Evolutionary conservation across 805 yeast species (phyloP).

Genomic region (Wickerhamiella spandovensis): DNA sequence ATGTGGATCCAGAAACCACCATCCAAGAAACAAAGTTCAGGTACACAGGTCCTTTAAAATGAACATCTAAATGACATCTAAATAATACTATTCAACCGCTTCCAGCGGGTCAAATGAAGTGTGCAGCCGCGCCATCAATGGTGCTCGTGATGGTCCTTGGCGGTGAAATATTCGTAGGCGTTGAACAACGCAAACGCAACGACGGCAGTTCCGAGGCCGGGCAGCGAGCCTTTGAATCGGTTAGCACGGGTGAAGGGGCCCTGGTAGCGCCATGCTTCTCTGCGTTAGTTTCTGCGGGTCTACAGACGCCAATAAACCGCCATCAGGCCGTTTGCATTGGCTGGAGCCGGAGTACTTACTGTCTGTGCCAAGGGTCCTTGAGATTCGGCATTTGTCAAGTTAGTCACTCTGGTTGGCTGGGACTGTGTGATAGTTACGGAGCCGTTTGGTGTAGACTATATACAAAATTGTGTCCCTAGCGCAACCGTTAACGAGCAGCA

Average conservation of each 20-base stretch:
- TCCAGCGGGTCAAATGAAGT: neutral
- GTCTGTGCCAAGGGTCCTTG: conserved; percentile 39
- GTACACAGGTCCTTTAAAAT: too few relatives aligned
- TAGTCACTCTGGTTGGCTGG: neutral
- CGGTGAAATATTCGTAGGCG: conserved; percentile 37
- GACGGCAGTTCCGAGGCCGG: conserved; percentile 68
- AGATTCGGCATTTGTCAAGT: conserved; percentile 9
- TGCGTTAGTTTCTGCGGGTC: neutral
- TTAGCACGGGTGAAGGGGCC: conserved; percentile 64
- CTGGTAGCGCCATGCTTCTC: conserved; percentile 81
- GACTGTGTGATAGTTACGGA: too few relatives aligned
- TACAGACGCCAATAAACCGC: too few relatives aligned
- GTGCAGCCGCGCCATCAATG: neutral
- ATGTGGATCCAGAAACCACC: too few relatives aligned
- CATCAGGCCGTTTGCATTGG: too few relatives aligned
- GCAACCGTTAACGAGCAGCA: too few relatives aligned
- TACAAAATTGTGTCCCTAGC: too few relatives aligned
- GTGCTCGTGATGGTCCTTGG: conserved; percentile 12
- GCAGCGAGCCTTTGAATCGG: conserved; percentile 59
- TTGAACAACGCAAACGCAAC: conserved; percentile 59
- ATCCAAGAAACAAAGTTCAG: neutral
- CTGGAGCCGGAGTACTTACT: conserved; percentile 25
- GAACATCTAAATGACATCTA: too few relatives aligned
- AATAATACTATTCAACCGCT: neutral
- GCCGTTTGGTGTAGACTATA: too few relatives aligned